Base-by-base conservation (phyloP, 2,329 filamentous ascomycete genomes). In the Beauveria sp. region DNA sequence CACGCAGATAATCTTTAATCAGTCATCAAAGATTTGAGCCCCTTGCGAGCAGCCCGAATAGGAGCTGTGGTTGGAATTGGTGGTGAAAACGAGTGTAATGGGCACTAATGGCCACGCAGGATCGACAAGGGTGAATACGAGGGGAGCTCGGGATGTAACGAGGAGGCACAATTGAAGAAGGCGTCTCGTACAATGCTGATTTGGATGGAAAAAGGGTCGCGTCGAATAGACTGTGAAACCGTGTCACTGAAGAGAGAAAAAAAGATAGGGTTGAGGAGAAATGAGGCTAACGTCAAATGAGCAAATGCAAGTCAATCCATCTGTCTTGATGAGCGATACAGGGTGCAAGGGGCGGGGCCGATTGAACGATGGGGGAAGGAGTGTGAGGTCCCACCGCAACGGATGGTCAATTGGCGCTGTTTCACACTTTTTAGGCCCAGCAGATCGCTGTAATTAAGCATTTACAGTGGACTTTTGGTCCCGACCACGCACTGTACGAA, bases 61-160 rank as follows among this genome's bases (percentile, higher is more conserved):
- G 16, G 14, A 42, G 43, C 26, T 38, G 42, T 22, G 20, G 22
- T 49, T 49, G 43, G 20, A 40, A 22, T 26, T 49, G 42, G 24
- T 7, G 46, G 48, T n/a, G 20, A 50, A 64, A 62, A 66, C 59
- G 58, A 64, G 42, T 62, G 62, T 62, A 63, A 63, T 60, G 18
- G 61, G 58, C 62, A 59, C 58, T 40, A 53, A 54, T 55, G 53
- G 49, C 62, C 55, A 49, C 14, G 53, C 3, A 50, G 49, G 59
- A 46, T 55, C 62, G 31, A 48, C n/a, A 18, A 59, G 34, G 46
- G 18, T 5, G n/a, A 28, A 34, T 22, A 12, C 28, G 43, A 40
- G 55, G 55, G 42, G 45, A 42, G 22, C 10, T 16, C 34, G 20
- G 28, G 45, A 31, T 28, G 40, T 24, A 28, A 9, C 5, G 24